Evolutionary conservation across 2,329 filamentous ascomycete species (phyloP), one percentile per base, ranked within the genome.

Genomic region (Arthrinium puccinioides): DNA sequence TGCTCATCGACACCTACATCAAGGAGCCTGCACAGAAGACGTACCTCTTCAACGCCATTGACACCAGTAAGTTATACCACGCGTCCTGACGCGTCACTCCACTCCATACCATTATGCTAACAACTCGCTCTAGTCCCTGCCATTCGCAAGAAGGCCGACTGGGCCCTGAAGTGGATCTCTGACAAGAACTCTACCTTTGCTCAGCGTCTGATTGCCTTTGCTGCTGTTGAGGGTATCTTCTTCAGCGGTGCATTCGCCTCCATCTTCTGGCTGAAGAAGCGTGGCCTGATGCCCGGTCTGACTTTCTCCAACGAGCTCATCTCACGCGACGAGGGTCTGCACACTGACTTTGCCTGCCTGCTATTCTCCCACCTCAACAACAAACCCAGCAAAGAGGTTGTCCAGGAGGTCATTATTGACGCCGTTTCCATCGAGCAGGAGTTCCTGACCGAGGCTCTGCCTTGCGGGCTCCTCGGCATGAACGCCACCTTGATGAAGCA

Each of bases 201-300:
- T 44, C 87, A 90, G 69, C 89, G 92, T 54, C 82, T 98, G 14
- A 84, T 98, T 46, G 92, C 92, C 49, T 98, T 98, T 55, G 92
- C 92, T 47, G 92, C 92, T 30, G 89, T 98, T 38, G 92, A 98
- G 72, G 92, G 92, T 60, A 98, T 98, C 71, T 98, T 98, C 82
- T 98, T 98, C 81, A 92, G 84, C 53, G 92, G 92, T 47, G 94
- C 92, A 18, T 98, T 98, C 56, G 92, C 92, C 4, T 94, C 92
- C 50, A 97, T 98, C 70, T 98, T 98, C 78, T 98, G 92, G 92
- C 76, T 98, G 59, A 98, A 97, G 86, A 98, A 98, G 83, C 92
- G 94, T 63, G 92, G 92, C 52, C 81, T 98, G 51, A 98, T 98
- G 92, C 85, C 92, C 32, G 92, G 92, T 53, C 77, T 98, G 45